These are phyloP conservation scores for Oryza officinalis DNA, from an alignment of 176 grass and related monocot genomes.

Conservation along the genomic window DNA sequence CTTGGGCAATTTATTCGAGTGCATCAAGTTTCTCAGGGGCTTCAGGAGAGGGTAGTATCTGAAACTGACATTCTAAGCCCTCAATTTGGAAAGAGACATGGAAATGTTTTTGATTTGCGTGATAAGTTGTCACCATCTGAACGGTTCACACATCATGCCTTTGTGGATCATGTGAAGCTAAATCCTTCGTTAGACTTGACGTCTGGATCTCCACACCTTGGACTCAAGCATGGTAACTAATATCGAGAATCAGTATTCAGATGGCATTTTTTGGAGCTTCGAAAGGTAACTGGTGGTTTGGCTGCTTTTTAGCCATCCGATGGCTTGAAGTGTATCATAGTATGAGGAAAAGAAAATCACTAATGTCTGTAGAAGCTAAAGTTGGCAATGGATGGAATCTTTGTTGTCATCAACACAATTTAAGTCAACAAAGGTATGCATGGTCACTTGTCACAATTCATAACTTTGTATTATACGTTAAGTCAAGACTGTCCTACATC, in stretches of 20 bases:
- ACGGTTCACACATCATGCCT: conserved; percentile 48
- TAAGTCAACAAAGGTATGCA: conserved; percentile 42
- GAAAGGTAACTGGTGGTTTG: conserved; percentile 26
- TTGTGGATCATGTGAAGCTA: conserved; percentile 57
- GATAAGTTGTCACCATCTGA: conserved; percentile 71
- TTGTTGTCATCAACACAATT: conserved; percentile 37
- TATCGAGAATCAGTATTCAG: conserved; percentile 28
- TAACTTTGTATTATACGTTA: neutral
- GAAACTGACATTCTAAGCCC: conserved; percentile 79
- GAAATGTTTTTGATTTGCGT: conserved; percentile 73
- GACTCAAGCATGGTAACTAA: conserved; percentile 45
- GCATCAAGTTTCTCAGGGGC: conserved; percentile 64
- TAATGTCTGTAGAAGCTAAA: conserved; percentile 44
- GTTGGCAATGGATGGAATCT: conserved; percentile 42
- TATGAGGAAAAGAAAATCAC: conserved; percentile 32
- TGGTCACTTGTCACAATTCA: neutral
- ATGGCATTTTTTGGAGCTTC: conserved; percentile 39
- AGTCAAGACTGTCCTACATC: neutral
- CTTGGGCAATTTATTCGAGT: conserved; percentile 44
- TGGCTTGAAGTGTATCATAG: conserved; percentile 42
- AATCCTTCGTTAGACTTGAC: conserved; percentile 72
- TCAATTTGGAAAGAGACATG: conserved; percentile 78
- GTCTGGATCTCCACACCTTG: conserved; percentile 48
- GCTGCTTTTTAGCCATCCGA: conserved; percentile 50
- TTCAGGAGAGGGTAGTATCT: conserved; percentile 65